Evolutionary conservation across 805 yeast species (phyloP).

Genomic region (Barnettozyma pratensis): DNA sequence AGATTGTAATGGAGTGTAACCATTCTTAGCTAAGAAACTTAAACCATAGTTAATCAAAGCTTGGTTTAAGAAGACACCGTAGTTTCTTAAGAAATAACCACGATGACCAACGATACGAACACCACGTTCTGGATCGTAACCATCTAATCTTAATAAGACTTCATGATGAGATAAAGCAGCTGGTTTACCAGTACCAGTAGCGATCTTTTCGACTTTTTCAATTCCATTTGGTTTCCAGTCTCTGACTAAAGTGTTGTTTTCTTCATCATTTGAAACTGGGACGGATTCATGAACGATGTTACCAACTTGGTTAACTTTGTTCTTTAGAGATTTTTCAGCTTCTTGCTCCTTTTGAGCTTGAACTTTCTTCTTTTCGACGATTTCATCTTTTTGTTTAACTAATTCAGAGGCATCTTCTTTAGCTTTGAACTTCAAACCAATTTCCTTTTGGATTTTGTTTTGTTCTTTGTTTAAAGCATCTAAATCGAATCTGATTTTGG

Average conservation of each 20-base stretch:
- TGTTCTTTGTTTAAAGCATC: constrained; percentile 86
- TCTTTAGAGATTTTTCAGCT: constrained; percentile 69
- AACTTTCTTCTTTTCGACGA: constrained; percentile 64
- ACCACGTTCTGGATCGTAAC: constrained; percentile 99
- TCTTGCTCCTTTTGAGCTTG: constrained; percentile 66
- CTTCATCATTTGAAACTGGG: constrained; percentile 84
- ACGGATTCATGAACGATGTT: constrained; percentile 93
- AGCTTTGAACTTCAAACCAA: constrained; percentile 87
- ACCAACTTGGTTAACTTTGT: constrained; percentile 86
- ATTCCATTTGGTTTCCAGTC: constrained; percentile 81
- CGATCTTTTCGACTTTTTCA: constrained; percentile 53
- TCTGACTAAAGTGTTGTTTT: constrained; percentile 79
- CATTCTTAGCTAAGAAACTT: constrained; percentile 69
- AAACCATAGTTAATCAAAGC: constrained; percentile 96
- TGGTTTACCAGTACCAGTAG: constrained; percentile 71
- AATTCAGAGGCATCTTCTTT: constrained; percentile 91
- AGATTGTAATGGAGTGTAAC: constrained; percentile 89
- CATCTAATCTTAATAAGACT: constrained; percentile 87
- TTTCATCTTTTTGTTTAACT: constrained; percentile 71
- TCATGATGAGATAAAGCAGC: constrained; percentile 93
- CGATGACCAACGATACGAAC: constrained; percentile 97
- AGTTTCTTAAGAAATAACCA: constrained; percentile 92
- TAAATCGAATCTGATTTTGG: constrained; percentile 79
- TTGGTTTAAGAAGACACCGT: constrained; percentile 96
- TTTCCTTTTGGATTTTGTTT: constrained; percentile 88